Evolutionary conservation across 176 grass and related monocot species (phyloP).

Genomic region (Avena eriantha): DNA sequence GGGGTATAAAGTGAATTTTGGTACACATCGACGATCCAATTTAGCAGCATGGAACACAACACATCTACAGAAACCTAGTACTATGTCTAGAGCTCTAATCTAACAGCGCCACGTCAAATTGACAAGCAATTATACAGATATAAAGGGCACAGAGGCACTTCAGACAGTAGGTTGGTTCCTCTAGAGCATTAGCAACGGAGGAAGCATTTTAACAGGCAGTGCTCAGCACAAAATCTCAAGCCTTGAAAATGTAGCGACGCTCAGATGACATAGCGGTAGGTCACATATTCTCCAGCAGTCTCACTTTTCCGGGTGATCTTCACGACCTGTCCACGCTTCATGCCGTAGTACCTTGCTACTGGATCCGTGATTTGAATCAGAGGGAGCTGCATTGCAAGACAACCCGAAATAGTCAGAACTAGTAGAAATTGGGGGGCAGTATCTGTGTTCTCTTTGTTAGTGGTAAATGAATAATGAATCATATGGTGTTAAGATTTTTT

Average conservation of each 20-base stretch:
- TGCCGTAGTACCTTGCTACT: slow-evolving; percentile 79
- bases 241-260: neutral
- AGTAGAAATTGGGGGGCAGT: neutral
- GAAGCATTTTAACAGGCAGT: neutral
- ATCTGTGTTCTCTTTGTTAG: neutral
- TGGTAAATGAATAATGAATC: too few species aligned
- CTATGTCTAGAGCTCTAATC: neutral
- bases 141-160: neutral
- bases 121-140: neutral
- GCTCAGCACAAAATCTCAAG: neutral
- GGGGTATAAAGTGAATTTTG: neutral
- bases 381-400: slow-evolving; percentile 60
- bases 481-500: neutral
- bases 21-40: neutral
- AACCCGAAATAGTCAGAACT: slow-evolving; percentile 22
- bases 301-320: slow-evolving; percentile 74
- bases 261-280: slow-evolving; percentile 86
- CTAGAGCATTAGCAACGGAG: neutral
- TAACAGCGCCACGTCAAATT: neutral
- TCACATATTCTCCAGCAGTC: slow-evolving; percentile 71
- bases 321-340: slow-evolving; percentile 85
- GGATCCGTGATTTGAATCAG: slow-evolving; percentile 78
- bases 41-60: neutral
- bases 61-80: neutral
- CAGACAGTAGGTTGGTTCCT: neutral